Evolutionary conservation across 2,329 filamentous ascomycete species (phyloP).

Genomic region (Pseudogymnoascus sp.): DNA sequence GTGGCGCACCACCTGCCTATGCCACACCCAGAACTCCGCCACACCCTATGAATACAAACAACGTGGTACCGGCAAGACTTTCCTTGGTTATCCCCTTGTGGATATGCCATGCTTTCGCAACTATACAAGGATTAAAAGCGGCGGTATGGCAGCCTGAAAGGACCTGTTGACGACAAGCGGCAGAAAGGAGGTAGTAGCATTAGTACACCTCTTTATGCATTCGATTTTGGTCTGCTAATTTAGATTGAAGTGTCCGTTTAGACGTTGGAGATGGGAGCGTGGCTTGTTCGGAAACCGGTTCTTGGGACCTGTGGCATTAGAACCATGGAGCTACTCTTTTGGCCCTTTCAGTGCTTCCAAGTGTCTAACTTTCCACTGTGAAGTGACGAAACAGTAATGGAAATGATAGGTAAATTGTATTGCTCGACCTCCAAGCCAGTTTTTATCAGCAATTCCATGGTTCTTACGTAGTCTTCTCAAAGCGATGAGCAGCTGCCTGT

Average conservation of each 20-base stretch:
- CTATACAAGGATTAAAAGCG: not conserved
- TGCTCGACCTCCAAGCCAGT: not conserved
- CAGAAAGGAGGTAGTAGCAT: not conserved
- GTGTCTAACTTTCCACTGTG: not conserved
- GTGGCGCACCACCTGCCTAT: not conserved
- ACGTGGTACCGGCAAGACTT: not conserved
- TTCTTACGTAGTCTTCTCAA: not conserved
- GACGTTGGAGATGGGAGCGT: not conserved
- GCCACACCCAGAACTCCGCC: not conserved
- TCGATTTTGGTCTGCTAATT: not conserved
- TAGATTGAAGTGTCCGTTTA: not conserved
- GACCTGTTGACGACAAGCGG: not conserved
- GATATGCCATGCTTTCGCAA: not conserved
- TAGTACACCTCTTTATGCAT: not conserved
- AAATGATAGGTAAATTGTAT: not conserved
- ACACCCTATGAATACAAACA: not conserved
- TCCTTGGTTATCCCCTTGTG: not conserved
- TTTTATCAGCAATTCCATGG: not conserved
- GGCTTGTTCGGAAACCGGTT: not conserved
- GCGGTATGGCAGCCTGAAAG: not conserved
- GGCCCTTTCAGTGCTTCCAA: not conserved
- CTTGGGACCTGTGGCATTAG: not conserved
- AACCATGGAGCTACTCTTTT: not conserved
- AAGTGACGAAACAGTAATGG: not conserved
- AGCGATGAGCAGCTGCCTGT: not conserved